These are phyloP conservation scores for Primulina tabacum DNA, from an alignment of 257 asterid species.

Conservation along the genomic window DNA sequence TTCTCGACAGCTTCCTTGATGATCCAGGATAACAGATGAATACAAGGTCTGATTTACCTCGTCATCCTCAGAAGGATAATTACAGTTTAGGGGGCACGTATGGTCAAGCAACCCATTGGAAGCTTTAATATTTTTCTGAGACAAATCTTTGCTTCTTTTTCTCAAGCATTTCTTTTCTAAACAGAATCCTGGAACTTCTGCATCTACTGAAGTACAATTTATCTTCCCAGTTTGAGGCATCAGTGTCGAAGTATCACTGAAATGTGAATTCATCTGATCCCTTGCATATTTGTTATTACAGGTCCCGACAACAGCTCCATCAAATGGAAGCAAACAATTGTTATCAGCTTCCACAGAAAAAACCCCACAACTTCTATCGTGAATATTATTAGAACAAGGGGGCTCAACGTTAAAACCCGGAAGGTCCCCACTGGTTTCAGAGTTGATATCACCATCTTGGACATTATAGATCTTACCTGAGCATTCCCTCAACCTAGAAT, in stretches of 20 bases:
- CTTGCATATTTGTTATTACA: constrained; percentile 8
- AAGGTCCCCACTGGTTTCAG: constrained; percentile 25
- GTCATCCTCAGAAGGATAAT: constrained; percentile 50
- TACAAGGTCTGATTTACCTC: constrained; percentile 43
- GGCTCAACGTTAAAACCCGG: constrained; percentile 23
- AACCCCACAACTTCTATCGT: constrained; percentile 22
- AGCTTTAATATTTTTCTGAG: constrained; percentile 14
- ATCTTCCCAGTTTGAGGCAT: not conserved
- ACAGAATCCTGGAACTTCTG: not conserved
- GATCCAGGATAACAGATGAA: constrained; percentile 46
- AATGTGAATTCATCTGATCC: constrained; percentile 22
- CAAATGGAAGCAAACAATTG: constrained; percentile 12
- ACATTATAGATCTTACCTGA: constrained; percentile 30
- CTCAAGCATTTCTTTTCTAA: not conserved
- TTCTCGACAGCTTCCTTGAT: constrained; percentile 47
- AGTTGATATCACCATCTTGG: constrained; percentile 30
- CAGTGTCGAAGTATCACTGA: constrained; percentile 1
- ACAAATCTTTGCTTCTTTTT: not conserved
- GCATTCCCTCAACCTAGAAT: constrained; percentile 37
- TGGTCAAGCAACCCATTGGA: constrained; percentile 38
- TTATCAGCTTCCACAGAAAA: constrained; percentile 26
- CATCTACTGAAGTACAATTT: not conserved
- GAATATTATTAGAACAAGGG: constrained; percentile 22
- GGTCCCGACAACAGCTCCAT: constrained; percentile 13
- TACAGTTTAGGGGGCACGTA: constrained; percentile 33